Conservation (phyloP, 2,329 filamentous ascomycete genomes). For the Diaporthe sp. region DNA sequence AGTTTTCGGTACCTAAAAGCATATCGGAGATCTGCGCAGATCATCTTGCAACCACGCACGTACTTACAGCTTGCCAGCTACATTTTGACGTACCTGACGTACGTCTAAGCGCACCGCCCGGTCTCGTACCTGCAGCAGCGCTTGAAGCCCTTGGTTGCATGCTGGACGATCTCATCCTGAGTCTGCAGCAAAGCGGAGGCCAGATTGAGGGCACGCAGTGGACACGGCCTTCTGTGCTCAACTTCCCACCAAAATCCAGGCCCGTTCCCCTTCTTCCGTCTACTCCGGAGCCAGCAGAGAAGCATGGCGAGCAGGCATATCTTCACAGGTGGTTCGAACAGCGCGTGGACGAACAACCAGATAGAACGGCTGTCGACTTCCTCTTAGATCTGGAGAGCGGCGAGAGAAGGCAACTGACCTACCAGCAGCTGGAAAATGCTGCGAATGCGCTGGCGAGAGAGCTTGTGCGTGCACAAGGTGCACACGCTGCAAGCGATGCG, state of each 20-base stretch:
- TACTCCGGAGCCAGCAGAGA: background rate
- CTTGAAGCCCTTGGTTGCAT: conserved; percentile 32
- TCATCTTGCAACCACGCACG: conserved; percentile 1
- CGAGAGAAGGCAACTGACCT: conserved; percentile 25
- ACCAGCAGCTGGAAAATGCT: conserved; percentile 30
- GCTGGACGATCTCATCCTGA: conserved; percentile 30
- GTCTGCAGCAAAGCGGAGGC: conserved; percentile 14
- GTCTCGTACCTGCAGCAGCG: conserved; percentile 33
- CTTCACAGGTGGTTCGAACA: conserved; percentile 31
- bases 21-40: background rate
- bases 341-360: conserved; percentile 29
- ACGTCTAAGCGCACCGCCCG: conserved; percentile 15
- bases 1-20: conserved; percentile 1
- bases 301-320: background rate
- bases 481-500: conserved; percentile 12
- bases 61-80: background rate
- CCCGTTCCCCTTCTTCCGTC: conserved; percentile 1
- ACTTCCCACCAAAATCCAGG: conserved; percentile 22
- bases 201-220: background rate
- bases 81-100: conserved; percentile 22
- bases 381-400: conserved; percentile 28
- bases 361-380: conserved; percentile 29
- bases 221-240: conserved; percentile 33
- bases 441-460: conserved; percentile 31
- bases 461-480: conserved; percentile 4